Evolutionary conservation across 1,284 basidiomycete genomes (phyloP).

Genomic region (Ganoderma lucidum): DNA sequence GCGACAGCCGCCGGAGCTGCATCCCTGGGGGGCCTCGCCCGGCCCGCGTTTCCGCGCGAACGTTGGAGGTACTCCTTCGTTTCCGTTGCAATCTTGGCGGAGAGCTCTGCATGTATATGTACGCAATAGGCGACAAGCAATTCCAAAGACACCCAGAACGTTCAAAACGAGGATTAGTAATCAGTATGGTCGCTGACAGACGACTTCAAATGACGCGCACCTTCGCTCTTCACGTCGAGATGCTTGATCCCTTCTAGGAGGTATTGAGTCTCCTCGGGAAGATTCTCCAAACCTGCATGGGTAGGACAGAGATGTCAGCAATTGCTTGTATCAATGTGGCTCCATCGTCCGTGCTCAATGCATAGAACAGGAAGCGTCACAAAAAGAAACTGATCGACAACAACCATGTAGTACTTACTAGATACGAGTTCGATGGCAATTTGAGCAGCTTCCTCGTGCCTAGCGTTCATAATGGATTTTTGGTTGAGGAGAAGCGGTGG

Average conservation of each 20-base stretch:
- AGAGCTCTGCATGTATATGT: constrained; percentile 49
- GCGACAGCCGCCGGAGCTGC: constrained; percentile 56
- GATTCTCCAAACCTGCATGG: constrained; percentile 71
- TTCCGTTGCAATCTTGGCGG: constrained; percentile 61
- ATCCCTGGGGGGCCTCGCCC: constrained; percentile 25
- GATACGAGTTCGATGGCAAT: constrained; percentile 75
- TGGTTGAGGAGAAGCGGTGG: not conserved
- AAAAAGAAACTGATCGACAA: no score
- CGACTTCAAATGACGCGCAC: constrained; percentile 39
- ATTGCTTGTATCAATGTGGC: not conserved
- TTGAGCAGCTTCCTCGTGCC: constrained; percentile 73
- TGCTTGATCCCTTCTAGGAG: constrained; percentile 76
- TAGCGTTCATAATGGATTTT: constrained; percentile 37
- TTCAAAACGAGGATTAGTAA: not conserved
- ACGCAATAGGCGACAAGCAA: no score
- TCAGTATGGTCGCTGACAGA: not conserved
- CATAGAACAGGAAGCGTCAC: not conserved
- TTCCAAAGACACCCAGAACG: no score
- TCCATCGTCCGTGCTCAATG: not conserved
- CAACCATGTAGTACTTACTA: constrained; percentile 47
- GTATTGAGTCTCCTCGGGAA: constrained; percentile 76
- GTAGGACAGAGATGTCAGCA: not conserved
- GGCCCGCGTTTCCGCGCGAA: constrained; percentile 45
- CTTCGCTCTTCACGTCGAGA: constrained; percentile 60
- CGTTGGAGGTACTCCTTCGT: constrained; percentile 60